Evolutionary conservation across 2,329 filamentous ascomycete species (phyloP).

Genomic region (Ramularia endophylla): DNA sequence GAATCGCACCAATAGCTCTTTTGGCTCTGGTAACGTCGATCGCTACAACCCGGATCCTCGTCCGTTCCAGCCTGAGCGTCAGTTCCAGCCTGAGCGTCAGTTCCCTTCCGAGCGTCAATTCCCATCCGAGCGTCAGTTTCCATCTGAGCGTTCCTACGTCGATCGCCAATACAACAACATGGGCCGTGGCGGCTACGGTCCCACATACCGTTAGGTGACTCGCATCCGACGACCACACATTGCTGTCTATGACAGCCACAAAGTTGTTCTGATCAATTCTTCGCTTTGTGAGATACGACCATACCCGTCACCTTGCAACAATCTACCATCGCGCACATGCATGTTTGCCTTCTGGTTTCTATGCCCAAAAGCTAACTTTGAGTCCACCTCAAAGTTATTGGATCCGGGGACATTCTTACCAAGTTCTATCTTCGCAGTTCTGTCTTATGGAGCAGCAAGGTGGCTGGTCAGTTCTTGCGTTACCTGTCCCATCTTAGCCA

Average conservation of each 20-base stretch:
- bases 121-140: no score
- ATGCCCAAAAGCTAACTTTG: conserved; percentile 17
- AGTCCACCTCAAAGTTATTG: conserved; percentile 15
- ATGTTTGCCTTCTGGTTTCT: conserved; percentile 18
- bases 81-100: no score
- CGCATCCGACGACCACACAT: conserved; percentile 2
- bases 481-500: conserved; percentile 17
- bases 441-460: conserved; percentile 15
- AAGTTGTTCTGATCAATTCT: neutral
- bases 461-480: conserved; percentile 17
- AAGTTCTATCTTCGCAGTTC: conserved; percentile 16
- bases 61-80: conserved; percentile 5
- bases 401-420: conserved; percentile 13
- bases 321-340: conserved; percentile 19
- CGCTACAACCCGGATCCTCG: conserved; percentile 19
- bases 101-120: no score
- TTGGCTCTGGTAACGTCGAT: conserved; percentile 15
- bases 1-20: conserved; percentile 16
- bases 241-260: conserved; percentile 3
- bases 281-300: conserved; percentile 4
- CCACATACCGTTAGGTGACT: conserved; percentile 21
- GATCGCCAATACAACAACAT: conserved; percentile 14
- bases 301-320: no score
- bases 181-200: conserved; percentile 19
- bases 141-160: no score